These are phyloP conservation scores for Pouteria glomerata DNA, from an alignment of 148 eudicot genomes.

Conservation along the genomic window DNA sequence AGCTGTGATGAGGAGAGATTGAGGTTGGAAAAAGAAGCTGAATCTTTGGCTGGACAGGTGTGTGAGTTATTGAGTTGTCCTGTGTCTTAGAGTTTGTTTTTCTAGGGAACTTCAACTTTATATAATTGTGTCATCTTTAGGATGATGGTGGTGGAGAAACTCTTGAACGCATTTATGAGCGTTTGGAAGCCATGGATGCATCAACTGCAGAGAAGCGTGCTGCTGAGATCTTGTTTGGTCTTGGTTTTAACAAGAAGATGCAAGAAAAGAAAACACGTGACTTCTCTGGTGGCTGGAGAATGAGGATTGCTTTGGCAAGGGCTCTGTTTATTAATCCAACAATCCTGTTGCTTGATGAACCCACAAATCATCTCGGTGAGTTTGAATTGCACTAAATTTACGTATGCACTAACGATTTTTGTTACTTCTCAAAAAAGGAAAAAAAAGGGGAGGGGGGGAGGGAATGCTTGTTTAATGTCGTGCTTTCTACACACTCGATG, in stretches of 20 bases:
- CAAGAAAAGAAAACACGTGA: constrained; percentile 91
- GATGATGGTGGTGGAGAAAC: constrained; percentile 98
- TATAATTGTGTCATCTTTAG: constrained; percentile 23
- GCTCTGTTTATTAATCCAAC: constrained; percentile 97
- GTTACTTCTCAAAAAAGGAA: too few species aligned
- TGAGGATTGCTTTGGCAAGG: constrained; percentile 96
- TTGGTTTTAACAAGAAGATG: constrained; percentile 85
- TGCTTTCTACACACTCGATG: too few species aligned
- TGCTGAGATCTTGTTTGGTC: constrained; percentile 92
- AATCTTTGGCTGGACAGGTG: constrained; percentile 76
- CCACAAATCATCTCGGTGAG: constrained; percentile 98
- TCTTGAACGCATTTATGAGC: constrained; percentile 89
- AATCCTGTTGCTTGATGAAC: constrained; percentile 86
- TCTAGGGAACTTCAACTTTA: background rate
- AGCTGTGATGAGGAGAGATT: constrained; percentile 87
- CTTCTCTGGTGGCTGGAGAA: constrained; percentile 99
- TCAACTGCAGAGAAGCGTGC: constrained; percentile 98
- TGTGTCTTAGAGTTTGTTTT: background rate
- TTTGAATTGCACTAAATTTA: background rate
- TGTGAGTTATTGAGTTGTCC: constrained; percentile 8
- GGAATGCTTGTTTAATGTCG: too few species aligned
- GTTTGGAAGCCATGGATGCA: constrained; percentile 88
- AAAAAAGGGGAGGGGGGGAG: too few species aligned
- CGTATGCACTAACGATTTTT: too few species aligned
- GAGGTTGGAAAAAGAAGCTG: constrained; percentile 81